These are phyloP conservation scores for Diaporthe citriasiana DNA, from an alignment of 2,329 filamentous ascomycete genomes.

Conservation along the genomic window DNA sequence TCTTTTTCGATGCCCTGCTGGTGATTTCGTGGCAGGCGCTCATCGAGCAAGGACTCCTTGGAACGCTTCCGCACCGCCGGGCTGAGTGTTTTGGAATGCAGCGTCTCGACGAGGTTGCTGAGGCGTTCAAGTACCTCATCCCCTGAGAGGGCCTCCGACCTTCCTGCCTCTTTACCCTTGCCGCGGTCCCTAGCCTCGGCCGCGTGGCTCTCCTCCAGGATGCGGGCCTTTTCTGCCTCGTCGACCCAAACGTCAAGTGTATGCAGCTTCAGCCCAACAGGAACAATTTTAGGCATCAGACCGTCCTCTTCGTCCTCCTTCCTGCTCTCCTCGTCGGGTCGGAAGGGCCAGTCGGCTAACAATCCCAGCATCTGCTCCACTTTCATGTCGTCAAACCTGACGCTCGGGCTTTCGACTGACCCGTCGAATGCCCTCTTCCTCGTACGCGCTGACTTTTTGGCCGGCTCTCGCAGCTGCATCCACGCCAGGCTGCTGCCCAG, in stretches of 20 bases:
- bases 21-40: conserved; percentile 76
- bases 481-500: conserved; percentile 77
- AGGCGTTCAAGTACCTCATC: conserved; percentile 66
- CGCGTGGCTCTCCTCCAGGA: conserved; percentile 58
- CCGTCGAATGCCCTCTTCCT: conserved; percentile 50
- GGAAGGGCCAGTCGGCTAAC: conserved; percentile 54
- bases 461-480: conserved; percentile 51
- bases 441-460: conserved; percentile 44
- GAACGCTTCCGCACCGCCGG: conserved; percentile 81
- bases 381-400: conserved; percentile 45
- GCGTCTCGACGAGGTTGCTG: conserved; percentile 67
- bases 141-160: conserved; percentile 50
- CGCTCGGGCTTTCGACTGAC: not conserved
- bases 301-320: conserved; percentile 51
- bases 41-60: conserved; percentile 79
- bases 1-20: conserved; percentile 56
- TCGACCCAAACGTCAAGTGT: conserved; percentile 93
- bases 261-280: conserved; percentile 89
- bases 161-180: conserved; percentile 54
- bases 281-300: conserved; percentile 62
- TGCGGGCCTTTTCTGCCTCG: conserved; percentile 81
- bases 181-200: conserved; percentile 52
- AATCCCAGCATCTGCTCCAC: conserved; percentile 57
- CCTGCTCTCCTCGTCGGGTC: conserved; percentile 49
- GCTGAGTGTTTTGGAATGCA: conserved; percentile 71